Conservation (phyloP, 257 asterid species). For the Paraleonurus japonicus region DNA sequence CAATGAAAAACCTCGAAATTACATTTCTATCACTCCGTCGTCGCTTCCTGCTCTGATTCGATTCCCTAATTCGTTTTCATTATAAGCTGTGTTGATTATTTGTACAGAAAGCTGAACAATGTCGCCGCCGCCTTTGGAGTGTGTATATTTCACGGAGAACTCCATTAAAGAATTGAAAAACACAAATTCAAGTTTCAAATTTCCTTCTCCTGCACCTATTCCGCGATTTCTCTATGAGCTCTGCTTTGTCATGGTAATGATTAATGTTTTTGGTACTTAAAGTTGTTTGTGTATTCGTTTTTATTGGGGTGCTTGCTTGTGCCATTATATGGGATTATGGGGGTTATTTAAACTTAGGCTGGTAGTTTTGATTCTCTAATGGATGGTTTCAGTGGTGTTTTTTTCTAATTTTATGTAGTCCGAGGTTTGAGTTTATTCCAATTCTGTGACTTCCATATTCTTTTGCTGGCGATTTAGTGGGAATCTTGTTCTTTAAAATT, state of each 20-base stretch:
- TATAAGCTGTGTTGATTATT: constrained; percentile 17
- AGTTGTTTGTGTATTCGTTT: not conserved
- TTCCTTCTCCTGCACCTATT: constrained; percentile 56
- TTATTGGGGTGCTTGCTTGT: not conserved
- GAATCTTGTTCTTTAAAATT: not conserved
- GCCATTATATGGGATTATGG: not conserved
- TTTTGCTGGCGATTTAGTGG: not conserved
- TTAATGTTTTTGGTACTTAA: not conserved
- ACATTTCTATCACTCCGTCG: constrained; percentile 2
- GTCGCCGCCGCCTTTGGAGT: constrained; percentile 71
- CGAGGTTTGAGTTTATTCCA: not conserved
- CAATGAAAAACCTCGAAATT: constrained; percentile 30
- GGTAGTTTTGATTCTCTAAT: not conserved
- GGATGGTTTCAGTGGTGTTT: not conserved
- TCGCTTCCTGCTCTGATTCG: constrained; percentile 24
- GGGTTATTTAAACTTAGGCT: constrained; percentile 1
- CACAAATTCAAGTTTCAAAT: constrained; percentile 63
- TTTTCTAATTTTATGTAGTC: constrained; percentile 4
- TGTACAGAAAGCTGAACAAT: constrained; percentile 27
- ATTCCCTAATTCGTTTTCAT: constrained; percentile 4
- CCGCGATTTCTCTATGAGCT: constrained; percentile 88
- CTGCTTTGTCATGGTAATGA: constrained; percentile 64
- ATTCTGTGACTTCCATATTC: not conserved
- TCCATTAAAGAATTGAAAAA: constrained; percentile 65
- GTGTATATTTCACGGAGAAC: constrained; percentile 62